These are phyloP conservation scores for Nicotiana paniculata DNA, from an alignment of 257 asterid genomes.

Conservation along the genomic window DNA sequence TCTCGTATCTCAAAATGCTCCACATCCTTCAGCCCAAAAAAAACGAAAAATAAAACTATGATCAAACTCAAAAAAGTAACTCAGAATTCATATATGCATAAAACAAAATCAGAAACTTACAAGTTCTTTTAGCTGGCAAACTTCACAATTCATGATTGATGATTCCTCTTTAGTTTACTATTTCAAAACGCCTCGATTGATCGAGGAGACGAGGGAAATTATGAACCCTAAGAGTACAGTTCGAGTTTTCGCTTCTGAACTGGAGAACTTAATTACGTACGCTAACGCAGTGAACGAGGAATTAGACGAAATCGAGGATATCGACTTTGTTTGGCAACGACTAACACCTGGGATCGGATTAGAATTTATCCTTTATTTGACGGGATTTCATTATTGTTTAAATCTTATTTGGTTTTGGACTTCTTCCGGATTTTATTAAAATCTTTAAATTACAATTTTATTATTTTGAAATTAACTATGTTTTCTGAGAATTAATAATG, in stretches of 20 bases:
- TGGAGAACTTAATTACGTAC: neutral
- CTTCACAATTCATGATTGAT: slow-evolving; percentile 66
- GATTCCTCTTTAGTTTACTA: neutral
- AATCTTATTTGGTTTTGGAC: neutral
- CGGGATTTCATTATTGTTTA: neutral
- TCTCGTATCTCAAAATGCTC: slow-evolving; percentile 98
- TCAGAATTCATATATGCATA: neutral
- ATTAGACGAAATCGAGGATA: neutral
- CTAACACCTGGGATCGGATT: neutral
- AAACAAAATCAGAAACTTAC: slow-evolving; percentile 32
- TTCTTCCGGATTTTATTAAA: neutral
- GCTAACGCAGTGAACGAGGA: neutral
- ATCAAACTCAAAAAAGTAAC: neutral
- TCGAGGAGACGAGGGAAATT: neutral
- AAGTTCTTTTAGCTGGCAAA: slow-evolving; percentile 86
- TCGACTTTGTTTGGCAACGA: neutral
- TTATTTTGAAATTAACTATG: neutral
- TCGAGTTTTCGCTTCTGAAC: neutral
- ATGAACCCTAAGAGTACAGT: neutral
- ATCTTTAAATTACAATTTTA: neutral
- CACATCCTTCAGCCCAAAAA: slow-evolving; percentile 50
- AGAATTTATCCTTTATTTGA: neutral
- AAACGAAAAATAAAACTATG: neutral
- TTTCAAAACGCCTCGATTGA: neutral
- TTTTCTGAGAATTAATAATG: neutral